Evolutionary conservation across 257 asterid species (phyloP).

Genomic region (Nicotiana tabacum): DNA sequence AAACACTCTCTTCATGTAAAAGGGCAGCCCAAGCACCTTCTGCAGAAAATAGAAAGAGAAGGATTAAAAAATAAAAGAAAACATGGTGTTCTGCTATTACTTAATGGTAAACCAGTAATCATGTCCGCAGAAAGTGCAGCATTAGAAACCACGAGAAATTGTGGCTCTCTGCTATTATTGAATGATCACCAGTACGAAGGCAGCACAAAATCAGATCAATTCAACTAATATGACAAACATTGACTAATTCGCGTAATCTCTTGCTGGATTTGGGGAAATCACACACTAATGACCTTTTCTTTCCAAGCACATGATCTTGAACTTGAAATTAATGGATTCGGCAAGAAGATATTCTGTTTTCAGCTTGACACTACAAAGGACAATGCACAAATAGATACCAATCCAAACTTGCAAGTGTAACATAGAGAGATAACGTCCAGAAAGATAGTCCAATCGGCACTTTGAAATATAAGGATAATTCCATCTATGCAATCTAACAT

Average conservation of each 20-base stretch:
- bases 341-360: background rate
- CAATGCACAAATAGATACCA: background rate
- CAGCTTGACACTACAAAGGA: background rate
- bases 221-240: background rate
- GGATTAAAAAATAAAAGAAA: background rate
- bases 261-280: background rate
- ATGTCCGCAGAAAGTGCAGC: background rate
- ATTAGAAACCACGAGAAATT: background rate
- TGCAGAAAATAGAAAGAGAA: conserved; percentile 25
- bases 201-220: background rate
- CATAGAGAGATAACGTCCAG: background rate
- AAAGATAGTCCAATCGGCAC: background rate
- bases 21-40: conserved; percentile 53
- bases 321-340: background rate
- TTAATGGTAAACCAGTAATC: background rate
- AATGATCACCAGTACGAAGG: background rate
- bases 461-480: conserved; percentile 39
- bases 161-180: background rate
- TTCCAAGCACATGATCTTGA: conserved; percentile 5
- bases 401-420: background rate
- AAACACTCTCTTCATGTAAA: conserved; percentile 51
- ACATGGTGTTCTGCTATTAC: background rate
- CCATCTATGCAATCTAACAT: conserved; percentile 49
- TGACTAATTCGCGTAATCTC: background rate
- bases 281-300: background rate